Evolutionary conservation across 2,329 filamentous ascomycete species (phyloP), one percentile per base, ranked within the genome.

Genomic region (Fusarium temperatum): DNA sequence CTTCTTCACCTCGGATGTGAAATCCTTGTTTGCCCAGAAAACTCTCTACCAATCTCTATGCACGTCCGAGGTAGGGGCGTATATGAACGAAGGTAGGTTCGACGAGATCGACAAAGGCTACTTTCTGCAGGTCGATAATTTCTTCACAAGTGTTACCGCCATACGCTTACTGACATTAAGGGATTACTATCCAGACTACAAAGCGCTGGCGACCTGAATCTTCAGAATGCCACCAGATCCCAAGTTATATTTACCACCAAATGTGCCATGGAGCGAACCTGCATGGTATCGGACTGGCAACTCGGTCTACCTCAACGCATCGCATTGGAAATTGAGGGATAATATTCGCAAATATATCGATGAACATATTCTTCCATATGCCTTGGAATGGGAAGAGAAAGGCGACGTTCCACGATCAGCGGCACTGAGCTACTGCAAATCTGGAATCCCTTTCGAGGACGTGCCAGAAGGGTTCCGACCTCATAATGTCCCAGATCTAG

Each of bases 141-240:
- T 32, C 28, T 24, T n/a, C 4, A 4, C 15, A 3, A 8, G 5
- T 35, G 10, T 10, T 18, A 5, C 15, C 2, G 0, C 6, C 17
- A 14, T 3, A 0, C 7, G 10, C 22, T 24, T 51, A 51, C 11
- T 10, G 24, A 0, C 0, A 20, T 17, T 5, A 14, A 51, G 17
- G 5, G 1, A 35, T 3, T 35, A 4, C 17, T 24, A 0, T 3
- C 8, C 2, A 22, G 8, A 35, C 17, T 24, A 11, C 22, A 4
- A 35, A 32, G 5, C 8, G 17, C 8, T 6, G 48, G 8, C n/a
- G n/a, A 26, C n/a, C 22, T 24, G 8, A 26, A 20, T 18, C 8
- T 15, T 15, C 1, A 26, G 4, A 20, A 53, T 53, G 48, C 6
- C 32, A 26, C 22, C 48, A 11, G 48, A 53, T 53, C 30, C 48